A percentile compares a stretch with the other conserved stretches of the same genome.
phyloP scores from a whole-genome alignment of 2,329 filamentous ascomycete genomes.

The Pyricularia pennisetigena region DNA sequence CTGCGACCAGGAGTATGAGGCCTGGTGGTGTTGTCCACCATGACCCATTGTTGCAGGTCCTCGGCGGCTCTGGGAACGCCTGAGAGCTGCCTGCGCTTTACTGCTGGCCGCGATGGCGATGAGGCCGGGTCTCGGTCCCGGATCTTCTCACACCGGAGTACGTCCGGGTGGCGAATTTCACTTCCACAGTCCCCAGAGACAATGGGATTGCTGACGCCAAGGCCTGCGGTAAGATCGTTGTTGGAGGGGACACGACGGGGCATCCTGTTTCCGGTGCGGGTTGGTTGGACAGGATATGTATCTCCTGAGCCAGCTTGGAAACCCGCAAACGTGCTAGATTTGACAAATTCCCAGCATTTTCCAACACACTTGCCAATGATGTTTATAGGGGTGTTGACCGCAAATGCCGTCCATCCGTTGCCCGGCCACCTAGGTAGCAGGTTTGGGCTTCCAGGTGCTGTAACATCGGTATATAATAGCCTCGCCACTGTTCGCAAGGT shows the following conservation, averaged over 20 bases:
- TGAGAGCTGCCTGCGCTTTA: constrained; percentile 43
- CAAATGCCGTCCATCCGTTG: neutral
- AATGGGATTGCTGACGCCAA: neutral
- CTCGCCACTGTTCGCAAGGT: neutral
- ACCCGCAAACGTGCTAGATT: neutral
- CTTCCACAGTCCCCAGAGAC: neutral
- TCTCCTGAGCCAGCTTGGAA: neutral
- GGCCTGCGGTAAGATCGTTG: neutral
- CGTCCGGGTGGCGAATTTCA: neutral
- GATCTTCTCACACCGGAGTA: neutral
- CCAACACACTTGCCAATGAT: neutral
- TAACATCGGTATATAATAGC: neutral
- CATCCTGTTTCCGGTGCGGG: neutral
- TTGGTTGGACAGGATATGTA: neutral
- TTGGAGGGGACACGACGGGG: constrained; percentile 2
- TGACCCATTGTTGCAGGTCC: constrained; percentile 60
- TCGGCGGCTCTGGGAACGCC: constrained; percentile 20
- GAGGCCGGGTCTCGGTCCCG: constrained; percentile 23
- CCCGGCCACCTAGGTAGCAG: neutral
- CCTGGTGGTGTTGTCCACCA: constrained; percentile 38
- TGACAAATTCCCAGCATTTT: neutral
- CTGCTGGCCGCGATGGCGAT: constrained; percentile 33
- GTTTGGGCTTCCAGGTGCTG: neutral
- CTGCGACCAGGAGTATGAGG: neutral
- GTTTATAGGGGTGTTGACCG: neutral